Percentiles rank a stretch among this genome's conserved stretches.
These are phyloP conservation scores for Pythium oligandrum DNA, from an alignment of 352 stramenopile genomes.

Conservation along the genomic window DNA sequence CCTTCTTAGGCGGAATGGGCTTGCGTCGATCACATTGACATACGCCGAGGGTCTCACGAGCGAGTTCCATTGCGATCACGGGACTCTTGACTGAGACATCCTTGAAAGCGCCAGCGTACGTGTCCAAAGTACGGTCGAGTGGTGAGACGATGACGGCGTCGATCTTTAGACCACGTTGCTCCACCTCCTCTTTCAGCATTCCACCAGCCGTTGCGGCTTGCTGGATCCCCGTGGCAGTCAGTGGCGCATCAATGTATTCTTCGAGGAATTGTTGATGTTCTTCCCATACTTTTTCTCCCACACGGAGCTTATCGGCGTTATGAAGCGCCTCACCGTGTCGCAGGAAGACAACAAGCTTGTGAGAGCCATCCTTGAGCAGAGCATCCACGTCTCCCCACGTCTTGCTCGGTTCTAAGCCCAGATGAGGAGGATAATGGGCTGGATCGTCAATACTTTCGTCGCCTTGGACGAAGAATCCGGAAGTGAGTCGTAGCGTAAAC, in stretches of 20 bases:
- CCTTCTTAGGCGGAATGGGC: conserved; percentile 28
- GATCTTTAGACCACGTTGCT: conserved; percentile 36
- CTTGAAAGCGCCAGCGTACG: conserved; percentile 38
- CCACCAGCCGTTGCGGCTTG: conserved; percentile 27
- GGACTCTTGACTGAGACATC: conserved; percentile 23
- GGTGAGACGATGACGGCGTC: conserved; percentile 63
- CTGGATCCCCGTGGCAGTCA: conserved; percentile 37
- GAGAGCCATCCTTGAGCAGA: conserved; percentile 21
- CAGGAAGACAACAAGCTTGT: conserved; percentile 56
- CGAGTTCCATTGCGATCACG: conserved; percentile 47
- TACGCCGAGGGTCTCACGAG: conserved; percentile 60
- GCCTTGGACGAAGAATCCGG: conserved; percentile 41
- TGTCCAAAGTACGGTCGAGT: conserved; percentile 61
- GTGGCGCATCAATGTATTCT: conserved; percentile 53
- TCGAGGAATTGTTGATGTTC: conserved; percentile 37
- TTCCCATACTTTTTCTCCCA: conserved; percentile 47
- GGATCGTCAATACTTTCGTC: conserved; percentile 27
- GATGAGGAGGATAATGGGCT: conserved; percentile 27
- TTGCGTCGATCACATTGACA: conserved; percentile 61
- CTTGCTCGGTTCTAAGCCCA: conserved; percentile 37
- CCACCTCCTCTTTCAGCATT: conserved; percentile 41
- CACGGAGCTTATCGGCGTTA: conserved; percentile 57
- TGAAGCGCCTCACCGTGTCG: conserved; percentile 64
- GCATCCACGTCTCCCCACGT: conserved; percentile 33
- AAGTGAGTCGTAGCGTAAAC: conserved; percentile 13